phyloP scores from a whole-genome alignment of 768 basidiomycete species.

The Paxillus involutus region DNA sequence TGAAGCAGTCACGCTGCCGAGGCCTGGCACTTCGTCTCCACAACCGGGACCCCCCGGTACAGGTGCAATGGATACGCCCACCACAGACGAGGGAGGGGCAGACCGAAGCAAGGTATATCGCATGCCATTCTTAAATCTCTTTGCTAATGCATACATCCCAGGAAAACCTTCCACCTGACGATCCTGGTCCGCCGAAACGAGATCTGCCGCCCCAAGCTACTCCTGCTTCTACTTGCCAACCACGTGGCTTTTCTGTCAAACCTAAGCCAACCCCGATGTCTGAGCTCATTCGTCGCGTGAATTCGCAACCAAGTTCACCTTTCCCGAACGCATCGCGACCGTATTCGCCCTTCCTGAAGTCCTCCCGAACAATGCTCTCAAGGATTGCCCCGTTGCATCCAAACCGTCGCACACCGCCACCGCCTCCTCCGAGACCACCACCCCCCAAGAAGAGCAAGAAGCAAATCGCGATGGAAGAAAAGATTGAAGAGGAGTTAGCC shows the following conservation, averaged over 20 bases:
- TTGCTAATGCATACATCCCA: constrained; percentile 5
- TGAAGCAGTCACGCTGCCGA: constrained; percentile 1
- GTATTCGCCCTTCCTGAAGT: constrained; percentile 67
- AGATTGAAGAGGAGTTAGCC: constrained; percentile 77
- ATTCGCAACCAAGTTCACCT: constrained; percentile 65
- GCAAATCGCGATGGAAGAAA: constrained; percentile 71
- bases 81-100: constrained; percentile 2
- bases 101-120: constrained; percentile 16
- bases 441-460: constrained; percentile 81
- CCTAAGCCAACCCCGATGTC: constrained; percentile 65
- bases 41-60: not conserved
- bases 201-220: constrained; percentile 4
- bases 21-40: not conserved
- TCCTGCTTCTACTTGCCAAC: constrained; percentile 8
- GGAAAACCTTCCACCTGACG: constrained; percentile 12
- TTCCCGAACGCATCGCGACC: constrained; percentile 28
- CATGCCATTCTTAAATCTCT: not conserved
- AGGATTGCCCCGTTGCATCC: constrained; percentile 76
- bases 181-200: constrained; percentile 1
- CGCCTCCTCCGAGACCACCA: constrained; percentile 67
- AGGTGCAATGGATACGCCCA: not conserved
- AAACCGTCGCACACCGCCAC: constrained; percentile 71
- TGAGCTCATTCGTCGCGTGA: constrained; percentile 73
- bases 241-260: constrained; percentile 44
- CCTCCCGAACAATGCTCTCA: constrained; percentile 60